A percentile compares a stretch with the other conserved stretches of the same genome.
Conservation (phyloP, 2,329 filamentous ascomycete genomes). For the Fusarium sp. region DNA sequence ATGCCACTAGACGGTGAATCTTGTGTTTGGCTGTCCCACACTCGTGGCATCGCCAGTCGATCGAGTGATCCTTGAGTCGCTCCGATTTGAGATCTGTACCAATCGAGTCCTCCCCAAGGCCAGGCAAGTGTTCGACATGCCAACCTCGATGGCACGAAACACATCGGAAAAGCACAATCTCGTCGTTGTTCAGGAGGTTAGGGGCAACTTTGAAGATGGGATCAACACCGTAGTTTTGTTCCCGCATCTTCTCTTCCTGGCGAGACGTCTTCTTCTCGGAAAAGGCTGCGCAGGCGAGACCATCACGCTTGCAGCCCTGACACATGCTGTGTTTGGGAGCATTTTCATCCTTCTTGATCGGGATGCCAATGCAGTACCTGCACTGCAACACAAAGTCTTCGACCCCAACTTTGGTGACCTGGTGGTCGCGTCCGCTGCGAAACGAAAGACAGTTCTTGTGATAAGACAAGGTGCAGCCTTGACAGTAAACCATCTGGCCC, state of each 20-base stretch:
- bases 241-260: conserved; percentile 85
- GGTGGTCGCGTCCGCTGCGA: conserved; percentile 81
- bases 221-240: conserved; percentile 83
- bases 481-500: conserved; percentile 84
- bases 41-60: conserved; percentile 83
- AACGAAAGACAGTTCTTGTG: conserved; percentile 86
- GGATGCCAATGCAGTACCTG: conserved; percentile 80
- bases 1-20: conserved; percentile 85
- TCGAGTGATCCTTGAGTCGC: conserved; percentile 78
- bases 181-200: conserved; percentile 77
- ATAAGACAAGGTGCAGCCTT: conserved; percentile 87
- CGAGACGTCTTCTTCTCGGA: conserved; percentile 77
- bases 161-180: conserved; percentile 88
- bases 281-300: conserved; percentile 80
- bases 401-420: conserved; percentile 85
- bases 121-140: conserved; percentile 86
- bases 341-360: conserved; percentile 74
- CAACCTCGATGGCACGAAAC: conserved; percentile 79
- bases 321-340: conserved; percentile 81
- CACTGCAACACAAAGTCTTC: conserved; percentile 91
- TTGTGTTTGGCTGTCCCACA: conserved; percentile 76
- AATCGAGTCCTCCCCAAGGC: conserved; percentile 50
- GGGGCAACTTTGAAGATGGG: conserved; percentile 75
- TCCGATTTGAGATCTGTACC: conserved; percentile 54
- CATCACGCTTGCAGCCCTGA: conserved; percentile 74